Evolutionary conservation across 2,329 filamentous ascomycete species (phyloP).

Genomic region (Coccinonectria pachysandricola): DNA sequence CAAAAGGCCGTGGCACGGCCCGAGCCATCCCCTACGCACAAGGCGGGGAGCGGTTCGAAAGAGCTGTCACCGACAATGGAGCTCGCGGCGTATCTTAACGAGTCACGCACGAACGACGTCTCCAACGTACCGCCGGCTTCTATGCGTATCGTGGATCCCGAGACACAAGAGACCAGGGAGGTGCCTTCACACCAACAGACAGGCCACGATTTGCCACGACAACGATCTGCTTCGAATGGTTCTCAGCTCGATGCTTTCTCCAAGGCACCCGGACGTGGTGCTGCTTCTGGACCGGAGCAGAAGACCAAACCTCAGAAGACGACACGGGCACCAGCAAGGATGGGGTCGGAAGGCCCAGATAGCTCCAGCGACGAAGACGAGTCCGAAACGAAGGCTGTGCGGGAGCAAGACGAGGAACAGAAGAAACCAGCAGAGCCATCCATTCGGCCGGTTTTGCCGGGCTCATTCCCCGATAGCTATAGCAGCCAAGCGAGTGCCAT

Average conservation of each 20-base stretch:
- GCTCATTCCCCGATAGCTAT: slow-evolving; percentile 33
- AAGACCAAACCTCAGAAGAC: slow-evolving; percentile 38
- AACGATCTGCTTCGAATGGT: slow-evolving; percentile 25
- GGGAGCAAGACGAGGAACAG: slow-evolving; percentile 9
- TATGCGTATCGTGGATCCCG: slow-evolving; percentile 49
- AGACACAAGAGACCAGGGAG: slow-evolving; percentile 33
- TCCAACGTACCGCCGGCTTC: slow-evolving; percentile 46
- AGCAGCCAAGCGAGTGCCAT: slow-evolving; percentile 20
- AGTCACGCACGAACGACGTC: slow-evolving; percentile 39
- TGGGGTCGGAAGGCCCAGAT: slow-evolving; percentile 63
- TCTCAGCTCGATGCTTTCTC: slow-evolving; percentile 28
- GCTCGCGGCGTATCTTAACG: slow-evolving; percentile 32
- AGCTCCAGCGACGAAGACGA: slow-evolving; percentile 36
- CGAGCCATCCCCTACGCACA: slow-evolving; percentile 37
- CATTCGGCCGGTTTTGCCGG: slow-evolving; percentile 26
- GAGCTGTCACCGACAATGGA: slow-evolving; percentile 28
- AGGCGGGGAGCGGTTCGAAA: slow-evolving; percentile 19
- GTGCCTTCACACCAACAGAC: slow-evolving; percentile 22
- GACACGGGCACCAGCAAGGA: slow-evolving; percentile 43
- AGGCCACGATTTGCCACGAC: slow-evolving; percentile 19
- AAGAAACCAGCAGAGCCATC: slow-evolving; percentile 10
- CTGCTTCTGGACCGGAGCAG: slow-evolving; percentile 31
- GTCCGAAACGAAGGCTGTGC: slow-evolving; percentile 9
- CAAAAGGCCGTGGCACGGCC: slow-evolving; percentile 53
- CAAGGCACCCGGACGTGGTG: slow-evolving; percentile 15